Conservation (phyloP, 139 green algal species). For the Chlorella sp. region DNA sequence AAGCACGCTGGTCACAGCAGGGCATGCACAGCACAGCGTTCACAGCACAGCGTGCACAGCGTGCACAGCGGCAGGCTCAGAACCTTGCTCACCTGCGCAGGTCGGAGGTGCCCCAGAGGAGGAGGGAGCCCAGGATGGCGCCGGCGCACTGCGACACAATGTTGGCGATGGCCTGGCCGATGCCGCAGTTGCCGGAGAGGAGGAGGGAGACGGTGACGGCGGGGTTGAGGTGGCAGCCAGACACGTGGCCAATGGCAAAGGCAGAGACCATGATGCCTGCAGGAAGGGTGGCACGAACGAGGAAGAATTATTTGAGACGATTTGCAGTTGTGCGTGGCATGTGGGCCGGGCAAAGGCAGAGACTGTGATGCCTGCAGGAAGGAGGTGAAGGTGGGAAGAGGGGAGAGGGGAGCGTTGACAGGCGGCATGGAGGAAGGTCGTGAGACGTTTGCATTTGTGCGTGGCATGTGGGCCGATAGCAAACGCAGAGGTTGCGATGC, state of each 20-base stretch:
- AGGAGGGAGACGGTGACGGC: constrained; percentile 36
- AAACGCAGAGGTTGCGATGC: no score
- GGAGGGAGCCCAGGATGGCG: constrained; percentile 2
- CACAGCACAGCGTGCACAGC: neutral
- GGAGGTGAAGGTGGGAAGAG: no score
- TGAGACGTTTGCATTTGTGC: no score
- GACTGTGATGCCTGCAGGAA: no score
- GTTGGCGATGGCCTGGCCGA: constrained; percentile 63
- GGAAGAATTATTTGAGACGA: no score
- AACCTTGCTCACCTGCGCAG: neutral
- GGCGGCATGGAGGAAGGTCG: no score
- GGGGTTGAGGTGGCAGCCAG: constrained; percentile 48
- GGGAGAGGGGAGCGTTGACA: neutral
- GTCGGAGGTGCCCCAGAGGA: constrained; percentile 18
- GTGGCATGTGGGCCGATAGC: no score
- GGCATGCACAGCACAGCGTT: neutral
- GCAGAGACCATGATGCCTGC: constrained; percentile 9
- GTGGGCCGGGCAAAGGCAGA: no score
- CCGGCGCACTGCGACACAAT: constrained; percentile 26
- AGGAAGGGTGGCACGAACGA: neutral
- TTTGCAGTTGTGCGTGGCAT: no score
- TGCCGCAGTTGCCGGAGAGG: constrained; percentile 47
- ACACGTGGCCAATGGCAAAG: constrained; percentile 27
- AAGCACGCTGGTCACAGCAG: no score
- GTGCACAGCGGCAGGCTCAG: neutral